phyloP scores from a whole-genome alignment of 163 green algal species.

The Trebouxiophyceae sp. region DNA sequence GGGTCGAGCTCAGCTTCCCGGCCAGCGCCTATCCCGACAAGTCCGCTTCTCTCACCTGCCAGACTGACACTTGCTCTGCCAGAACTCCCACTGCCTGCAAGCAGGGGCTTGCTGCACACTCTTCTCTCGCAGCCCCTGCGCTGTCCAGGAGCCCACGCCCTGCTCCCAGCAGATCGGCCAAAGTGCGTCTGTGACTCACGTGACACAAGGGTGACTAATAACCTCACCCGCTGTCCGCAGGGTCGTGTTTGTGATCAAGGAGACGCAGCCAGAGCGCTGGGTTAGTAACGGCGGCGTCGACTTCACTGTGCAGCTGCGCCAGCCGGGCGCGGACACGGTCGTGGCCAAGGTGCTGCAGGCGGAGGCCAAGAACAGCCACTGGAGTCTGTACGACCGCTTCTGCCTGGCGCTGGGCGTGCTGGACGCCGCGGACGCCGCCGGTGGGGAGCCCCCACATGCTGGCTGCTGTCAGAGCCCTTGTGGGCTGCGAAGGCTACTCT shows the following conservation, averaged over 20 bases:
- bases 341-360: slow-evolving; percentile 40
- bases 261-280: slow-evolving; percentile 49
- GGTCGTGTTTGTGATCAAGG: slow-evolving; percentile 68
- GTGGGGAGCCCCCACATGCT: too few relatives aligned
- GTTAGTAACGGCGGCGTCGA: slow-evolving; percentile 48
- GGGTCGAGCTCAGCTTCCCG: slow-evolving; percentile 36
- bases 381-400: slow-evolving; percentile 57
- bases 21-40: slow-evolving; percentile 20
- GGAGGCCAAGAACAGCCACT: slow-evolving; percentile 45
- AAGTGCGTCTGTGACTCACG: background rate
- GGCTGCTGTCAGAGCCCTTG: too few relatives aligned
- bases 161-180: background rate
- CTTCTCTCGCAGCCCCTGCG: background rate
- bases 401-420: slow-evolving; percentile 51
- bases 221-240: too few relatives aligned
- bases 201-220: background rate
- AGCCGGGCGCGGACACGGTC: slow-evolving; percentile 27
- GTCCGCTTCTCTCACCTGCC: background rate
- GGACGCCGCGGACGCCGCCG: slow-evolving; percentile 49
- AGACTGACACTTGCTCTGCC: too few relatives aligned
- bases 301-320: slow-evolving; percentile 49
- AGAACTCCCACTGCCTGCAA: background rate
- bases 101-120: background rate
- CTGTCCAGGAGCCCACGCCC: background rate
- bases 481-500: too few relatives aligned